Evolutionary conservation across 139 green algal genomes (phyloP).

Genomic region (Mychonastes homosphaera): DNA sequence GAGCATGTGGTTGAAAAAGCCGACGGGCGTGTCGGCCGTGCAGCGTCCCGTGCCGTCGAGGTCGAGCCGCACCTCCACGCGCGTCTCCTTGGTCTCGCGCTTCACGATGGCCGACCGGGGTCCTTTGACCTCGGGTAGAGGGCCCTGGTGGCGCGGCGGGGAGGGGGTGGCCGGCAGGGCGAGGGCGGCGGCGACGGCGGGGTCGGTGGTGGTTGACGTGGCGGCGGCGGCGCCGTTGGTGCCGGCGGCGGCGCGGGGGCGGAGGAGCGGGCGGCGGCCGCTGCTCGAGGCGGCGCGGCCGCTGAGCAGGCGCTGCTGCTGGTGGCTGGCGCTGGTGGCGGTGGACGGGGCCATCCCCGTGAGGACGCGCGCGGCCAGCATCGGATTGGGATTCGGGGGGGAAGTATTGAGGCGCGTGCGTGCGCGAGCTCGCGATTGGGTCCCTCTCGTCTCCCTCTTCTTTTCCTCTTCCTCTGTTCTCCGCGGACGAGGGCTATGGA

Average conservation of each 20-base stretch:
- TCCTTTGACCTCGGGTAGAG: conserved; percentile 2
- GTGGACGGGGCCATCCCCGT: too few relatives aligned
- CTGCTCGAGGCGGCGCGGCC: background rate
- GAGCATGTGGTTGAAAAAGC: conserved; percentile 99
- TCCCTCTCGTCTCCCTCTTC: too few relatives aligned
- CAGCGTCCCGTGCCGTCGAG: conserved; percentile 86
- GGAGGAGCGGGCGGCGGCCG: too few relatives aligned
- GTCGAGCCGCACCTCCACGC: conserved; percentile 78
- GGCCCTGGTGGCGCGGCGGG: too few relatives aligned
- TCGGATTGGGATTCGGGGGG: too few relatives aligned
- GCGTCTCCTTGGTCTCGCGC: conserved; percentile 87
- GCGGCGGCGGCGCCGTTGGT: background rate
- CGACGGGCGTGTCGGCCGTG: conserved; percentile 57
- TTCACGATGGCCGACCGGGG: conserved; percentile 18
- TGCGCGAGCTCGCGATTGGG: too few relatives aligned
- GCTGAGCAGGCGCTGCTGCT: background rate
- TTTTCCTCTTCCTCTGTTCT: too few relatives aligned
- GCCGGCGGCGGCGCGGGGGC: too few relatives aligned
- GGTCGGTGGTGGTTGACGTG: background rate
- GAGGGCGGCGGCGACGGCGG: background rate
- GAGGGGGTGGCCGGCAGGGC: conserved; percentile 9
- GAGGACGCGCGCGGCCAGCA: too few relatives aligned
- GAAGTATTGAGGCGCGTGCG: too few relatives aligned
- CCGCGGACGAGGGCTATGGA: too few relatives aligned
- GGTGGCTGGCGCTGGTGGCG: too few relatives aligned